phyloP scores from a whole-genome alignment of 306 rosid species.

The Vicia sativa region DNA sequence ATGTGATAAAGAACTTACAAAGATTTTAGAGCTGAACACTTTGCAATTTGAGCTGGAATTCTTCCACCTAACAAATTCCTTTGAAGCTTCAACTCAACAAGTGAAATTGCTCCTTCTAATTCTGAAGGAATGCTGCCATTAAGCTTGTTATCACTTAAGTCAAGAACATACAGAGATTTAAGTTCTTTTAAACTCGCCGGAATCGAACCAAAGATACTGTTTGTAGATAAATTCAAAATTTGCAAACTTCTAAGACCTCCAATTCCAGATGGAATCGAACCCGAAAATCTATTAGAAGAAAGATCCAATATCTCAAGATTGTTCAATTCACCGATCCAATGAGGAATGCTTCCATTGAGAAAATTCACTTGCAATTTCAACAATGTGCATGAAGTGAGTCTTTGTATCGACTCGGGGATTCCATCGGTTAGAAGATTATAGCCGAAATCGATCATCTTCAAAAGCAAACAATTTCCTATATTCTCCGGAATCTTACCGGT shows the following conservation, averaged over 20 bases:
- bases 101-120: slow-evolving; percentile 67
- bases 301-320: slow-evolving; percentile 67
- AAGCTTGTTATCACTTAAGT: slow-evolving; percentile 70
- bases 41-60: slow-evolving; percentile 69
- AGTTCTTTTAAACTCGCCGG: slow-evolving; percentile 73
- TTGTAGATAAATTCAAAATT: slow-evolving; percentile 72
- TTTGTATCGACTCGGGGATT: slow-evolving; percentile 72
- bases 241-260: slow-evolving; percentile 77
- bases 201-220: slow-evolving; percentile 70
- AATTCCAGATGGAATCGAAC: slow-evolving; percentile 71
- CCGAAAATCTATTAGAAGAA: slow-evolving; percentile 70
- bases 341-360: slow-evolving; percentile 64
- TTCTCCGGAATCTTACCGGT: slow-evolving; percentile 65
- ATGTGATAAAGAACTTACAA: slow-evolving; percentile 60
- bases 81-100: slow-evolving; percentile 72
- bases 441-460: slow-evolving; percentile 74
- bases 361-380: slow-evolving; percentile 70
- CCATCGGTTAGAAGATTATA: slow-evolving; percentile 64
- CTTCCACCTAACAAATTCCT: slow-evolving; percentile 74
- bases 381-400: slow-evolving; percentile 63
- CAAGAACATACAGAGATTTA: slow-evolving; percentile 63
- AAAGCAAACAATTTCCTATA: slow-evolving; percentile 66
- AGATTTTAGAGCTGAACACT: slow-evolving; percentile 62
- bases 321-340: slow-evolving; percentile 83
- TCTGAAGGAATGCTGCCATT: slow-evolving; percentile 84